These are phyloP conservation scores for Candida golubevii DNA, from an alignment of 805 yeast genomes.

Conservation along the genomic window DNA sequence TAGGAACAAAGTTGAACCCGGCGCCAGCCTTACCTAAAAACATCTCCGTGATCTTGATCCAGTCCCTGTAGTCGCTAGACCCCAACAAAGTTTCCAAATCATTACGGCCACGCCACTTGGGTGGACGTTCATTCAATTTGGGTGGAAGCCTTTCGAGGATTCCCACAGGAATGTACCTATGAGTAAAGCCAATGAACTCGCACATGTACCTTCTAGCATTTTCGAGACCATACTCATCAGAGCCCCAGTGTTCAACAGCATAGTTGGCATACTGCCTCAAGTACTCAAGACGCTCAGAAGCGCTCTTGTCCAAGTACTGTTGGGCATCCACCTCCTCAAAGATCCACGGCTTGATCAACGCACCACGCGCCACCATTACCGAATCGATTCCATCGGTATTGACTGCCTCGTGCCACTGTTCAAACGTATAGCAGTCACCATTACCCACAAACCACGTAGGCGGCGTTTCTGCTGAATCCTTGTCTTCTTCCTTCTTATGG, in stretches of 20 bases:
- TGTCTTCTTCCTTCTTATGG: conserved; percentile 53
- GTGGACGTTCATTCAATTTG: conserved; percentile 88
- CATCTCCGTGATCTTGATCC: conserved; percentile 96
- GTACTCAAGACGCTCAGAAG: conserved; percentile 83
- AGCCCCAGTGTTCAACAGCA: conserved; percentile 96
- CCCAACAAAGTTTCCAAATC: conserved; percentile 90
- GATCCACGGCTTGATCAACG: conserved; percentile 97
- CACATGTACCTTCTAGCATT: conserved; percentile 86
- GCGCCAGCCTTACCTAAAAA: conserved; percentile 84
- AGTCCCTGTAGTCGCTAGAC: conserved; percentile 79
- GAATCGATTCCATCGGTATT: conserved; percentile 72
- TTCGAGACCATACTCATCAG: conserved; percentile 91
- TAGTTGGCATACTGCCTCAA: conserved; percentile 64
- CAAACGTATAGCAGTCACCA: conserved; percentile 84
- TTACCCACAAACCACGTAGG: conserved; percentile 87
- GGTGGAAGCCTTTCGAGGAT: conserved; percentile 86
- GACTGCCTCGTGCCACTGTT: conserved; percentile 81
- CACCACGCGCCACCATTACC: conserved; percentile 97
- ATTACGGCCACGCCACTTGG: conserved; percentile 86
- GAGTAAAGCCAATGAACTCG: conserved; percentile 91
- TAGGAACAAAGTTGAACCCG: conserved; percentile 77
- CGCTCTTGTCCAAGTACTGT: conserved; percentile 85
- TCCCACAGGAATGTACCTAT: conserved; percentile 92
- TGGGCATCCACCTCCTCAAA: conserved; percentile 90
- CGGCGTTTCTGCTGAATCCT: conserved; percentile 51